phyloP scores from a whole-genome alignment of 2,329 filamentous ascomycete genomes.

The Aspergillus sp. region DNA sequence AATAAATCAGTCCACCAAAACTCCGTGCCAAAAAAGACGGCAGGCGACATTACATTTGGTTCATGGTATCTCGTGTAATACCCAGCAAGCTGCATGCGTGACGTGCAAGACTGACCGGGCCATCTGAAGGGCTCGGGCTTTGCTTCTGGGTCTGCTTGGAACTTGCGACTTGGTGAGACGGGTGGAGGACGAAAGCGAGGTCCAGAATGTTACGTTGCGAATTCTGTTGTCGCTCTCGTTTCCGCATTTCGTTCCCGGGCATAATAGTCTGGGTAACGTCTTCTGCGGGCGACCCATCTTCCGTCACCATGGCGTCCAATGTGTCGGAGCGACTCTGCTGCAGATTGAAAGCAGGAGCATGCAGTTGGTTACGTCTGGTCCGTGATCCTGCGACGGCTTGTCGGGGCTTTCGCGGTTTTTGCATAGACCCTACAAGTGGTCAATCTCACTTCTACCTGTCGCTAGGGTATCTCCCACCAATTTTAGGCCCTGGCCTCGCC shows the following conservation, averaged over 20 bases:
- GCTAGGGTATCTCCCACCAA: slow-evolving; percentile 15
- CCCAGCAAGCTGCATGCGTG: neutral
- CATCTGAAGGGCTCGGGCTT: neutral
- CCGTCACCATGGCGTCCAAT: neutral
- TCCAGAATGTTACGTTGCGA: slow-evolving; percentile 6
- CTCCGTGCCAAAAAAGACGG: neutral
- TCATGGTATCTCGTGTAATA: neutral
- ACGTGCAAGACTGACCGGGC: neutral
- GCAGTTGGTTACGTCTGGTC: neutral
- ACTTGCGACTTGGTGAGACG: slow-evolving; percentile 18
- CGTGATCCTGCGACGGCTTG: neutral
- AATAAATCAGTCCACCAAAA: neutral
- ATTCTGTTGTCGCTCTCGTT: neutral
- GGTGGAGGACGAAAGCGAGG: slow-evolving; percentile 25
- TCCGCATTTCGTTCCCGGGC: neutral
- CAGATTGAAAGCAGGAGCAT: neutral
- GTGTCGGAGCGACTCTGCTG: neutral
- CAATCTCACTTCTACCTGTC: neutral
- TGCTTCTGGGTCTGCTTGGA: neutral
- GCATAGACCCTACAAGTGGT: neutral
- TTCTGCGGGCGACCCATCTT: neutral
- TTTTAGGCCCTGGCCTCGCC: slow-evolving; percentile 30
- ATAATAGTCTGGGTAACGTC: neutral
- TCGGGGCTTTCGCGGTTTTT: neutral
- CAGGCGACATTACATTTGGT: neutral